Evolutionary conservation across 441 rosid species (phyloP), one percentile per base, ranked within the genome.

Genomic region (Capsella rubella): DNA sequence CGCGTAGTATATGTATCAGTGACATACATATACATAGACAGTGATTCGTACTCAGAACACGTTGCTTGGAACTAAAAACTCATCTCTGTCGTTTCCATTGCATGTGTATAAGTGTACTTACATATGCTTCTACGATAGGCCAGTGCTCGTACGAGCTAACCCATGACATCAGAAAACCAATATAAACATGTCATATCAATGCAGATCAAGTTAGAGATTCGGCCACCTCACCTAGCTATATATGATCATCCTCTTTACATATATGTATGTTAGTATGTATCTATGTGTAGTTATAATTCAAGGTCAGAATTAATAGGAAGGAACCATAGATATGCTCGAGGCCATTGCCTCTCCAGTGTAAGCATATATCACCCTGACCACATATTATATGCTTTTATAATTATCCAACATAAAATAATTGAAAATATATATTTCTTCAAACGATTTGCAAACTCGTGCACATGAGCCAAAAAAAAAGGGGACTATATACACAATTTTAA

Each of bases 121-220:
- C 45, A 46, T 56, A 74, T 50, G 65, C 59, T 37, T 57, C 47
- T 65, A 50, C 21, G 49, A 58, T 18, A 58, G 53, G 52, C 8
- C 51, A 61, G 32, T 10, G 8, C n/a, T 52, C 72, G 67, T 74
- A 73, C 72, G 16, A n/a, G 42, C 35, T 66, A 60, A 51, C 54
- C 14, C 49, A 75, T 67, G 69, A 60, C 69, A 60, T 67, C 78
- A 58, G 35, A 73, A 47, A 74, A 58, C 66, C 61, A 74, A 67
- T 31, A 27, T 25, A 66, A 47, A 67, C 61, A 59, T 59, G 62
- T 37, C 34, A 55, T 54, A 32, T 11, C 35, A 56, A 65, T 15
- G 56, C 50, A 64, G 71, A 73, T 64, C 64, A 65, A 47, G 59
- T 65, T 65, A 57, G 61, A 66, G 72, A 66, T 66, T 57, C 54